phyloP scores from a whole-genome alignment of 768 basidiomycete genomes.

The Mycena venus region DNA sequence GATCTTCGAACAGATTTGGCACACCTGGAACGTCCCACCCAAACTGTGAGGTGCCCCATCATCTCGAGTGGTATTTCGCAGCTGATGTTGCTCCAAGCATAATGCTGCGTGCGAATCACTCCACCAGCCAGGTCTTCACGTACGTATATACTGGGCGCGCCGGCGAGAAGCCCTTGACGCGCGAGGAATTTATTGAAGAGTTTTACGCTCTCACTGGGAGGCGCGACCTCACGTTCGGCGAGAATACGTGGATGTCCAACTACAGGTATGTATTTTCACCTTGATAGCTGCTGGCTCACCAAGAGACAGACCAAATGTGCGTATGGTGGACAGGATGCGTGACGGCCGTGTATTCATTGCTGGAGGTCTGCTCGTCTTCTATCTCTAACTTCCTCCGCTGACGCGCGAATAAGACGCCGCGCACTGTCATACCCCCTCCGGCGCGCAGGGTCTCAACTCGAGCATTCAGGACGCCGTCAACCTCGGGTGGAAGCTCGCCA shows the following conservation, averaged over 20 bases:
- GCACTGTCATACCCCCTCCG: slow-evolving; percentile 60
- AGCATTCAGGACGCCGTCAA: slow-evolving; percentile 57
- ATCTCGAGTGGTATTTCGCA: background rate
- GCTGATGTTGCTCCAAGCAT: background rate
- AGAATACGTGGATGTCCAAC: slow-evolving; percentile 40
- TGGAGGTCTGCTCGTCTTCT: slow-evolving; percentile 52
- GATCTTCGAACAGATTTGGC: slow-evolving; percentile 31
- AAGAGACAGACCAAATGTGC: slow-evolving; percentile 54
- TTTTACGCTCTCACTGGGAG: slow-evolving; percentile 45
- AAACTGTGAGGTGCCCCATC: slow-evolving; percentile 22
- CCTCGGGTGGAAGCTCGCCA: slow-evolving; percentile 60
- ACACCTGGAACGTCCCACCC: slow-evolving; percentile 34
- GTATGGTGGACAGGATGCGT: slow-evolving; percentile 59
- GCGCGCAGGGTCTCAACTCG: slow-evolving; percentile 59
- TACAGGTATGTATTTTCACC: slow-evolving; percentile 39
- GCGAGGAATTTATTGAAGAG: slow-evolving; percentile 43
- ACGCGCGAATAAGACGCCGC: slow-evolving; percentile 55
- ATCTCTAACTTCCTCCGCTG: background rate
- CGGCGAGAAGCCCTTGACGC: slow-evolving; percentile 21
- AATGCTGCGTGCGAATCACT: background rate
- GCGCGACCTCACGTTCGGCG: slow-evolving; percentile 46
- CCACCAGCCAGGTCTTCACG: slow-evolving; percentile 8
- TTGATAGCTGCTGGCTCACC: background rate
- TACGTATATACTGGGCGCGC: background rate
- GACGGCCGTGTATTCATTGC: slow-evolving; percentile 60